Evolutionary conservation across 2,329 filamentous ascomycete species (phyloP), one percentile per base, ranked within the genome.

Genomic region (Akanthomyces muscarius): DNA sequence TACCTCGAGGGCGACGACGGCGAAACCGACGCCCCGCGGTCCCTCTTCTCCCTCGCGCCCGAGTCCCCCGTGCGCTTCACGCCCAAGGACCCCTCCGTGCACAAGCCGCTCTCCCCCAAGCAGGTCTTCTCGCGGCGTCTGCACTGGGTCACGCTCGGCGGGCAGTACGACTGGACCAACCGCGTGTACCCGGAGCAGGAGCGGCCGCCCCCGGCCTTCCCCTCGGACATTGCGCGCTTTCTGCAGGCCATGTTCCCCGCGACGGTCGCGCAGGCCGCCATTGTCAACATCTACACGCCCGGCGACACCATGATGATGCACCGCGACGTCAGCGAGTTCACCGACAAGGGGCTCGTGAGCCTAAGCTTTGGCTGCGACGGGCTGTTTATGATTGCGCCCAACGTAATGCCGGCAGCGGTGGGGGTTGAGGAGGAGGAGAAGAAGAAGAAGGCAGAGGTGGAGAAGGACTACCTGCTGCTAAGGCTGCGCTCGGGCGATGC

Each of bases 121-220:
- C 87, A 88, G 70, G 85, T 94, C 36, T 80, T 98, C 50, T 85
- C 88, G 63, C 89, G 88, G 66, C 93, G 91, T 65, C 83, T 98
- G 28, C 91, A 94, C 68, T 99, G 95, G 95, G 85, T 96, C 48
- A 98, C 94, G 0, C 84, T 99, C 3, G 95, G 95, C 56, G 94
- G 92, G 0, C 95, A 98, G 74, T 98, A 98, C 74, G 91, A 98
- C 77, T 98, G 94, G 95, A 96, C 92, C 0, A 85, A 86, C 63
- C 93, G 96, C 68, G 78, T 85, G 14, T 98, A 98, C 71, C 92
- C 93, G 0, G 73, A 80, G 11, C 18, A 3, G 4, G 41, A 25
- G 52, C 81, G 83, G n/a, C 65, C 73, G 4, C 88, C 90, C 0
- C 91, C 91, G 0, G 70, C 77, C 0, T 97, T 97, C 69, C 93